Evolutionary conservation across 768 basidiomycete species (phyloP).

Genomic region (Asterophora parasitica): DNA sequence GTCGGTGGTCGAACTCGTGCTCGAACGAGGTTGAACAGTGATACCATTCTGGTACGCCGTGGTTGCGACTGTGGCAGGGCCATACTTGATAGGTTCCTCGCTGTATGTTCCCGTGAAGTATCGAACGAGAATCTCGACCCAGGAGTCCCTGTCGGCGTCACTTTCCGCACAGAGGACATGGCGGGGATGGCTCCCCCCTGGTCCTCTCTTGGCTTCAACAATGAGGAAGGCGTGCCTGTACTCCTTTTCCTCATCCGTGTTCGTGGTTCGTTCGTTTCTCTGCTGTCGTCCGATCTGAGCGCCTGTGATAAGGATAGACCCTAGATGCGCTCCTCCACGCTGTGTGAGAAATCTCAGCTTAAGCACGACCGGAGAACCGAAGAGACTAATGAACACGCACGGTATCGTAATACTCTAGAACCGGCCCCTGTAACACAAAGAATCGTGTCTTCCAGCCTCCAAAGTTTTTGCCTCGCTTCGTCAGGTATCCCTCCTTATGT

Average conservation of each 20-base stretch:
- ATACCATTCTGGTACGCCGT: slow-evolving; percentile 21
- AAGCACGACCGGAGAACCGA: slow-evolving; percentile 5
- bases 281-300: slow-evolving; percentile 97
- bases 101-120: slow-evolving; percentile 81
- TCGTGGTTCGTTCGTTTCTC: slow-evolving; percentile 45
- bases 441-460: slow-evolving; percentile 97
- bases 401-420: slow-evolving; percentile 92
- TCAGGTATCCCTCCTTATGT: slow-evolving; percentile 93
- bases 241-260: slow-evolving; percentile 81
- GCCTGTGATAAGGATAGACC: slow-evolving; percentile 84
- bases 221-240: slow-evolving; percentile 97
- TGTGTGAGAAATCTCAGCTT: slow-evolving; percentile 26
- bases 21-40: slow-evolving; percentile 47
- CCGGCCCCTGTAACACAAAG: slow-evolving; percentile 88
- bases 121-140: slow-evolving; percentile 91
- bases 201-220: slow-evolving; percentile 79
- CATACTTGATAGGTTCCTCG: slow-evolving; percentile 53
- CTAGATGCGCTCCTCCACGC: slow-evolving; percentile 90
- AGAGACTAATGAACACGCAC: slow-evolving; percentile 46
- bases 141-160: slow-evolving; percentile 86
- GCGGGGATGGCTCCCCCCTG: slow-evolving; percentile 63
- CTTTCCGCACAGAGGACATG: slow-evolving; percentile 97
- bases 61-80: slow-evolving; percentile 22
- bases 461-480: slow-evolving; percentile 96
- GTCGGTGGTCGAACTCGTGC: slow-evolving; percentile 41